phyloP scores from a whole-genome alignment of 352 stramenopile genomes.

The Globisporangium abappressorium region DNA sequence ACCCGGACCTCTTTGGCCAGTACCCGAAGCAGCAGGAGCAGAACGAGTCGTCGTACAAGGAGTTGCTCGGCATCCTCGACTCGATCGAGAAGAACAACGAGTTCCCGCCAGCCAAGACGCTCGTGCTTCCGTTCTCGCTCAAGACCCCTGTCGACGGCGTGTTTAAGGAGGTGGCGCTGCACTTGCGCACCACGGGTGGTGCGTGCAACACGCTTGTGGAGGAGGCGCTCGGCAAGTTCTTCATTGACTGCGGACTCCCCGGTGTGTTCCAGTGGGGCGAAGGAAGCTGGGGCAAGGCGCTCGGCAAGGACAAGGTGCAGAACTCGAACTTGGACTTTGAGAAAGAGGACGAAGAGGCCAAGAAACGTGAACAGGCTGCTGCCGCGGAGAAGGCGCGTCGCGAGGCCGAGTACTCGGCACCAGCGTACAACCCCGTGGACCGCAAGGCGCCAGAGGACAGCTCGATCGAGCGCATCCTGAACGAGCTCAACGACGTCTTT shows the following conservation, averaged over 20 bases:
- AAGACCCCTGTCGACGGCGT: conserved; percentile 63
- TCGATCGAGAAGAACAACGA: conserved; percentile 79
- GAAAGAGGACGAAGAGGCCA: conserved; percentile 43
- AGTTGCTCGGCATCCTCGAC: conserved; percentile 77
- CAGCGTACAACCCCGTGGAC: conserved; percentile 55
- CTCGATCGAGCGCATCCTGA: conserved; percentile 58
- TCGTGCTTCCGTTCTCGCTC: conserved; percentile 66
- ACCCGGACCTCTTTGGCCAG: conserved; percentile 73
- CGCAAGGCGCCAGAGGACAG: conserved; percentile 35
- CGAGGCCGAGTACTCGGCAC: conserved; percentile 37
- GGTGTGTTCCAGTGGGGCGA: conserved; percentile 69
- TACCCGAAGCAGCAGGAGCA: conserved; percentile 60
- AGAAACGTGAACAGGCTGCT: conserved; percentile 36
- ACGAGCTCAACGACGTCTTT: conserved; percentile 64
- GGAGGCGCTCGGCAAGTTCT: conserved; percentile 67
- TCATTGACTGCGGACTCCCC: conserved; percentile 59
- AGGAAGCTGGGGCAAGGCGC: conserved; percentile 65
- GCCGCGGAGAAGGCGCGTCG: conserved; percentile 35
- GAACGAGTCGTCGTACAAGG: conserved; percentile 79
- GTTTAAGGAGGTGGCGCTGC: conserved; percentile 67
- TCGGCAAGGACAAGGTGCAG: conserved; percentile 54
- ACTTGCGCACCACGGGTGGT: conserved; percentile 64
- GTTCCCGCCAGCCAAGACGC: conserved; percentile 69
- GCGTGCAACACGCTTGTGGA: conserved; percentile 80
- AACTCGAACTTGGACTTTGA: conserved; percentile 70